Base-by-base conservation (phyloP, 495 filamentous ascomycete genomes). In the Tuber magnatum region DNA sequence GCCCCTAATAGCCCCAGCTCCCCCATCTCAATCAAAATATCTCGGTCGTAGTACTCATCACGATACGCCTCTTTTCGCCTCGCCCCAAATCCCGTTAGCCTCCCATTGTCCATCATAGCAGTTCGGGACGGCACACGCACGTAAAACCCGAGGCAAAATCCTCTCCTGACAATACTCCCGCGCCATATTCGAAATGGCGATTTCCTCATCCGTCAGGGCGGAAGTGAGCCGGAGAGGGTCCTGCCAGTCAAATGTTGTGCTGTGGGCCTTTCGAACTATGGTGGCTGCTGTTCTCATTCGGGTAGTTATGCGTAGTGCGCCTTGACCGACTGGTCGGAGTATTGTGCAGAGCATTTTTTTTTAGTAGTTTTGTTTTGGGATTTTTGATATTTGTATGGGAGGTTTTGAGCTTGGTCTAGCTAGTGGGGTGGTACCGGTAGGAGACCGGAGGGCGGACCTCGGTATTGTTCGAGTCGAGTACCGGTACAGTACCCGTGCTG, bases 11-110 rank as follows among this genome's bases (percentile, higher is more conserved):
- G 88, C 46, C 95, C 95, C 24, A 99, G 85, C 80, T 97, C 93
- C 75, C 95, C 95, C 95, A 99, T 99, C 85, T 99, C 95, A 81
- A 89, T 87, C 38, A 98, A 88, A 70, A 99, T 97, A 75, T 89
- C 88, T 73, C 88, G 88, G 84, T 99, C 95, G 84, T 94, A 99
- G 82, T 97, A 82, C 84, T 99, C 95, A 76, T 94, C 91, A 78
- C 95, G 89, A 85, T 97, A 97, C 77, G 95, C 96, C 85, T 98
- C 95, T 97, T 78, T 79, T 61, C 76, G 35, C 28, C 28, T 20
- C 28, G 44, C 40, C 20, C 14, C 24, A 44, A 68, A 16, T 20
- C 32, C 22, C 32, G 42, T 71, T 24, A 71, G 74, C 68, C 38
- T 56, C 40, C 16, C 38, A n/a, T 46, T 39, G 68, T 68, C 20